Percentiles rank a stretch among this genome's conserved stretches.
Evolutionary conservation across 768 basidiomycete genomes (phyloP).

Genomic region (Antrodiella citrinella): DNA sequence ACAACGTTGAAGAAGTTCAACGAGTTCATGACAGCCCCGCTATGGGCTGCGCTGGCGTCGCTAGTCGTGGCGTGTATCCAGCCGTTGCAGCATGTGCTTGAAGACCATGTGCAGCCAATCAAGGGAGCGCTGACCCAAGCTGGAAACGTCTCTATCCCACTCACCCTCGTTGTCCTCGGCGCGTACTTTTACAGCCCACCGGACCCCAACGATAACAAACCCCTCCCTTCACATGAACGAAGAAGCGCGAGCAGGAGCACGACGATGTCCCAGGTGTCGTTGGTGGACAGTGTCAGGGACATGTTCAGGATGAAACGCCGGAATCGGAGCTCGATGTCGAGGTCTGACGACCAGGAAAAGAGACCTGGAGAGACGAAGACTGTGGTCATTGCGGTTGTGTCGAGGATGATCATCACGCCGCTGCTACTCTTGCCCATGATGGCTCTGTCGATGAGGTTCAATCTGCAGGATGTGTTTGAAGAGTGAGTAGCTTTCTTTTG

Average conservation of each 20-base stretch:
- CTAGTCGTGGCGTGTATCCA: constrained; percentile 70
- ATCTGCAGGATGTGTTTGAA: constrained; percentile 56
- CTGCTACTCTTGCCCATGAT: constrained; percentile 71
- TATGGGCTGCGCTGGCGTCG: constrained; percentile 72
- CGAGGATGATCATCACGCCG: constrained; percentile 85
- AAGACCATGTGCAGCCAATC: constrained; percentile 53
- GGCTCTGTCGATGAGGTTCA: constrained; percentile 48
- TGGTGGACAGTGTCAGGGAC: constrained; percentile 35
- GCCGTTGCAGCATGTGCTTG: constrained; percentile 66
- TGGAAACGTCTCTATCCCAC: constrained; percentile 76
- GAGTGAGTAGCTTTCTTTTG: constrained; percentile 48
- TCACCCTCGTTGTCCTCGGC: constrained; percentile 88
- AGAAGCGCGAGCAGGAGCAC: constrained; percentile 14
- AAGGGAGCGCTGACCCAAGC: constrained; percentile 60
- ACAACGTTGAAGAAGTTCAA: constrained; percentile 36
- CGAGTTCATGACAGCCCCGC: constrained; percentile 83
- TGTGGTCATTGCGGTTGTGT: constrained; percentile 71
- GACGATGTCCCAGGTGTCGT: constrained; percentile 23
- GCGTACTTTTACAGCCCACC: constrained; percentile 73
- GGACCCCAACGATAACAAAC: constrained; percentile 10
- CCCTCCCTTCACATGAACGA: constrained; percentile 9
- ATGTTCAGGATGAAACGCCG: constrained; percentile 30
- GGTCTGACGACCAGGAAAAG: constrained; percentile 13
- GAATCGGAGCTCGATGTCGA: constrained; percentile 9
- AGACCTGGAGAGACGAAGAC: constrained; percentile 72